Conservation (phyloP, 352 stramenopile genomes). For the Pythium graminicola region DNA sequence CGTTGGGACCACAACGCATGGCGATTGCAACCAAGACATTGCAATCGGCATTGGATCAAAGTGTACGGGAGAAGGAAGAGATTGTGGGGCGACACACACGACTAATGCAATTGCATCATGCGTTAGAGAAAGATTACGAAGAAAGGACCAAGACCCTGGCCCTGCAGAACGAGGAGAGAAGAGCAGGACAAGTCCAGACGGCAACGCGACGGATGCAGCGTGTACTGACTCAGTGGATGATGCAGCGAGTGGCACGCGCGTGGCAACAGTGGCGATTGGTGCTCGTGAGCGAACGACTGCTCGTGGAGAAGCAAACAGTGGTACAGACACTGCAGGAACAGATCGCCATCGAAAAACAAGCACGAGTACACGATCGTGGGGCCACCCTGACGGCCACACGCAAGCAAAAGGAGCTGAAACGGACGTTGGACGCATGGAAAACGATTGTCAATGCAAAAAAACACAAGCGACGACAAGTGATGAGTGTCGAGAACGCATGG, state of each 20-base stretch:
- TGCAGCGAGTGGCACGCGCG: conserved; percentile 23
- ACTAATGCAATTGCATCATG: conserved; percentile 32
- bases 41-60: conserved; percentile 51
- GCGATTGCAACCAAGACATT: conserved; percentile 44
- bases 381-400: too few relatives aligned
- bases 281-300: conserved; percentile 3
- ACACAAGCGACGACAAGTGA: too few relatives aligned
- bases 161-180: conserved; percentile 18
- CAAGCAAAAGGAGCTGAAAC: too few relatives aligned
- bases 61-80: conserved; percentile 62
- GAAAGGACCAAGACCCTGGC: conserved; percentile 22
- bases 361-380: too few relatives aligned
- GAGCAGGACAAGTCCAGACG: conserved; percentile 9
- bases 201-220: too few relatives aligned
- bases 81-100: conserved; percentile 34
- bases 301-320: conserved; percentile 4
- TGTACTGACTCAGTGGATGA: too few relatives aligned
- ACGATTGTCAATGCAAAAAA: too few relatives aligned
- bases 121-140: conserved; percentile 27
- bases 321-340: not conserved
- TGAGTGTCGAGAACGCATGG: too few relatives aligned
- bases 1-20: conserved; percentile 40
- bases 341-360: too few relatives aligned
- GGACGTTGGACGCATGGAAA: too few relatives aligned
- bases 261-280: conserved; percentile 37